Conservation (phyloP, 345 rosid species). For the Lepidium sativum region DNA sequence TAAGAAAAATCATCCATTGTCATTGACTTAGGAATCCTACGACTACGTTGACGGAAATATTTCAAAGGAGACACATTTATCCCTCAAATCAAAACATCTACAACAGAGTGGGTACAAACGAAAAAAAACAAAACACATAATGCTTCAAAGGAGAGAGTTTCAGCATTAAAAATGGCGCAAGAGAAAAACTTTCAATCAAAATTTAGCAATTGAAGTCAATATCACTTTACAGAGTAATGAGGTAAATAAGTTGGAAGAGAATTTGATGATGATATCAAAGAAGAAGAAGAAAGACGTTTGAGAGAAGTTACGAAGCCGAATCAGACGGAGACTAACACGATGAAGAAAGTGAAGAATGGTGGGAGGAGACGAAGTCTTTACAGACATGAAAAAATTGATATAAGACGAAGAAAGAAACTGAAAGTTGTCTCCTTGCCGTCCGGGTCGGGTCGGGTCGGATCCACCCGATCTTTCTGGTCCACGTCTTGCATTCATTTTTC, state of each 20-base stretch:
- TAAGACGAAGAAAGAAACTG: constrained; percentile 4
- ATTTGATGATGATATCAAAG: constrained; percentile 10
- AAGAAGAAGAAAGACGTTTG: neutral
- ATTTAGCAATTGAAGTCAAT: neutral
- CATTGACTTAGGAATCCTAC: constrained; percentile 6
- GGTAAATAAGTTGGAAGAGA: neutral
- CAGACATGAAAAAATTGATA: neutral
- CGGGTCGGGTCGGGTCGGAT: constrained; percentile 29
- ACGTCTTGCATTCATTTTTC: neutral
- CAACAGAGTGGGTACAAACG: neutral
- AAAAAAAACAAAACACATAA: neutral
- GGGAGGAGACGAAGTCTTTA: constrained; percentile 22
- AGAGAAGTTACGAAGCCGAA: neutral
- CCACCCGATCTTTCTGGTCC: constrained; percentile 13
- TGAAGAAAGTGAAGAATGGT: constrained; percentile 5
- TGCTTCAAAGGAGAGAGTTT: neutral
- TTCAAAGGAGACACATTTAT: neutral
- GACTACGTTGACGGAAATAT: neutral
- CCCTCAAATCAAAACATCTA: neutral
- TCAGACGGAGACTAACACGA: constrained; percentile 9
- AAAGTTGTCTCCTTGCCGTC: constrained; percentile 27
- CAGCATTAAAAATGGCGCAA: neutral
- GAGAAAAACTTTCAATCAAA: neutral
- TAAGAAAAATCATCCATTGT: neutral
- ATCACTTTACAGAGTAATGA: neutral